phyloP scores from a whole-genome alignment of 352 stramenopile genomes.

The Phytopythium cucurbitacearum region DNA sequence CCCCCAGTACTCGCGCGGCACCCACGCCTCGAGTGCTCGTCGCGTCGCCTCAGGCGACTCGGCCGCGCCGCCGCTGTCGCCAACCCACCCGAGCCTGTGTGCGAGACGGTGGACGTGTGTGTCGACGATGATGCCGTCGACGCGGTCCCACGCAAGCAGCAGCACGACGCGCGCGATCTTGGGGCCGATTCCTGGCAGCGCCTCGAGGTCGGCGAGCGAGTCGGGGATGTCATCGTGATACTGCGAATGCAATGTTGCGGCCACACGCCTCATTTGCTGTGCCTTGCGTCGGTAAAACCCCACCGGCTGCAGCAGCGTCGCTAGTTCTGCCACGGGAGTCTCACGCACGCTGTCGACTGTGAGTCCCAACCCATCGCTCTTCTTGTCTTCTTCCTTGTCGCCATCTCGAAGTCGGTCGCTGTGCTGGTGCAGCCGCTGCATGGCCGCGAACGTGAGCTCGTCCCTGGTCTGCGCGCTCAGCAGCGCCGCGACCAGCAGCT shows the following conservation, averaged over 20 bases:
- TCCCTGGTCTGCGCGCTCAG: conserved; percentile 78
- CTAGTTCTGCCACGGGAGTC: conserved; percentile 26
- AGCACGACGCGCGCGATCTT: conserved; percentile 72
- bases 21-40: conserved; percentile 52
- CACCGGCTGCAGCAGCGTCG: conserved; percentile 53
- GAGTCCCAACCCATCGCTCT: conserved; percentile 24
- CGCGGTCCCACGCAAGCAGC: conserved; percentile 54
- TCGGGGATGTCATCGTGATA: conserved; percentile 48
- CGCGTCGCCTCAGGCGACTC: conserved; percentile 45
- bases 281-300: conserved; percentile 76
- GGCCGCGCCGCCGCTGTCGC: not conserved
- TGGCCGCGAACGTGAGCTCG: conserved; percentile 58
- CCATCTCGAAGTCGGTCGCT: conserved; percentile 4
- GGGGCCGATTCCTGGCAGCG: conserved; percentile 60
- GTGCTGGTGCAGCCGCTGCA: conserved; percentile 54
- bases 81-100: conserved; percentile 55
- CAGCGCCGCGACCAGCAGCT: conserved; percentile 56
- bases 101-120: conserved; percentile 74
- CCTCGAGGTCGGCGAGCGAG: conserved; percentile 31
- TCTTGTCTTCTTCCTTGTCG: conserved; percentile 1
- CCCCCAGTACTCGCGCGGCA: conserved; percentile 53
- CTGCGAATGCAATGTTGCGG: conserved; percentile 26
- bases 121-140: conserved; percentile 74
- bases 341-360: conserved; percentile 36
- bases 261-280: conserved; percentile 53